Base-by-base conservation (phyloP, 176 grass and related monocot species). In the Zea luxurians region DNA sequence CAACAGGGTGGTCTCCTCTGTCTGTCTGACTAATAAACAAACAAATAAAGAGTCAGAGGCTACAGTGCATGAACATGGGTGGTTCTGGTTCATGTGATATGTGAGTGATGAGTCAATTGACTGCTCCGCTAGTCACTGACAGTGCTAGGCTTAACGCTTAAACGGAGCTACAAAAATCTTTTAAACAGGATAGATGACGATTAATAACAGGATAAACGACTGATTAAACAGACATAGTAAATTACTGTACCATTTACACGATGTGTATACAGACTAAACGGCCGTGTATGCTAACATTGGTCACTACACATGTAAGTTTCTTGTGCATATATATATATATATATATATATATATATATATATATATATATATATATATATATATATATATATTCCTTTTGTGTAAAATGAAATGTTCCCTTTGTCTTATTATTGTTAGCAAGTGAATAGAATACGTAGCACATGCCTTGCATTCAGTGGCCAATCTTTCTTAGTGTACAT, bases 21-120 rank as follows among this genome's bases (percentile, higher is more conserved):
- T 40, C 38, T 40, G 38, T 3, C 38, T 15, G 63, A 68, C 17
- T 68, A 18, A 46, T 42, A 45, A 68, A 68, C 41, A 68, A 46
- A 68, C 41, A 68, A 21, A 68, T 17, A 68, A n/a, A 21, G 41
- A 45, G 76, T 48, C 69, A 85, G 15, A 67, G 35, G 12, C 50
- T 13, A 68, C 17, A 36, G 42, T 61, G 4, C 36, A 43, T 60
- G 42, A 80, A 53, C 78, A 81, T 75, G 77, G 70, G 53, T 53
- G 53, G 53, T 42, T 81, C 46, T 68, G 40, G 65, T 20, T 68
- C 65, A 68, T 68, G 65, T 68, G 40, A 20, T 37, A 77, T 63
- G 78, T 36, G 42, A 45, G 17, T 21, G 65, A 2, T 43, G 71
- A 57, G 43, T 48, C 78, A 60, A 15, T 59, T 13, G 69, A 54